Base-by-base conservation (phyloP, 306 rosid genomes). In the Morella rubra region DNA sequence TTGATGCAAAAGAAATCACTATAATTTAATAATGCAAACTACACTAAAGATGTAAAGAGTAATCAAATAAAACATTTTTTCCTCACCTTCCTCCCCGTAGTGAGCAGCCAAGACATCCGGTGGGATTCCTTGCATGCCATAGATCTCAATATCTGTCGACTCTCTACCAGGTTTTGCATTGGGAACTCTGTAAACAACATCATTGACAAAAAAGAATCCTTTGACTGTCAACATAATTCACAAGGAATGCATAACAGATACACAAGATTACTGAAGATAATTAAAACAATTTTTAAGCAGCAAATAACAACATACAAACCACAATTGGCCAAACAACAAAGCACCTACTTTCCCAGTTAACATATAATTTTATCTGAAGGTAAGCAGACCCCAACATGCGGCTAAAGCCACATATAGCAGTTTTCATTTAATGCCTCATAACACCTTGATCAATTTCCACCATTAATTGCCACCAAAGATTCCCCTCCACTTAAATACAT, bases 51-150 rank as follows among this genome's bases (percentile, higher is more conserved):
- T 45, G 42, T 20, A 44, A 32, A 12, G 22, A 0, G 27, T 24
- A 62, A 75, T 45, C 24, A 54, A 24, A 60, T 32, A 32, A 32
- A 32, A 32, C 32, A 27, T 32, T 32, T 32, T 32, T 32, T 56
- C 19, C 74, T 80, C 68, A 96, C 99, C 99, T 71, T 92, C 99
- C 45, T 92, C 99, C 49, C 99, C 98, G 52, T 96, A 96, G 84
- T 96, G 99, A 74, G 98, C 96, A 50, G 98, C 96, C 89, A 96
- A 81, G 72, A 89, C 50, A 15, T 92, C 93, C 19, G 97, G 90
- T 16, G 99, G 99, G 75, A 96, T 96, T 86, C 99, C 99, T 87
- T 96, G 99, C 99, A 96, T 96, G 80, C 99, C 99, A 83, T 96
- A 92, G 81, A 96, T 96, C 79, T 96, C 99, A 82, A 96, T 91